Evolutionary conservation across 2,329 filamentous ascomycete genomes (phyloP).

Genomic region (Penicillium sp.): DNA sequence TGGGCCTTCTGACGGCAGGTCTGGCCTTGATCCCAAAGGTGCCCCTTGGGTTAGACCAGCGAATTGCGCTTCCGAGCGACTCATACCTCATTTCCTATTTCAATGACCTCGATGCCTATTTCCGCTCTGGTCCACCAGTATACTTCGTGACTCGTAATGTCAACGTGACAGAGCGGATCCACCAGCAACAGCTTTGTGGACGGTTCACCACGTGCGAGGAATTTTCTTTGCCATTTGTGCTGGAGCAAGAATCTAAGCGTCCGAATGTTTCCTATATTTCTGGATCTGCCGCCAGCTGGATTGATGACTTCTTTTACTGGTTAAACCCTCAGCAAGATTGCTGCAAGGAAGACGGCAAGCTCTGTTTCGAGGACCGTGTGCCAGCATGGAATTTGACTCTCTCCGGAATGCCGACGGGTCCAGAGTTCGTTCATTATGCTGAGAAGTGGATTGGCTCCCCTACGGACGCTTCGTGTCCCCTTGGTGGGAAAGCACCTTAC

Average conservation of each 20-base stretch:
- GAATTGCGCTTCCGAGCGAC: slow-evolving; percentile 87
- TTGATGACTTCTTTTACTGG: slow-evolving; percentile 96
- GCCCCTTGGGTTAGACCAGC: slow-evolving; percentile 85
- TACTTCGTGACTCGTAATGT: slow-evolving; percentile 88
- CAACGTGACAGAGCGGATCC: slow-evolving; percentile 70
- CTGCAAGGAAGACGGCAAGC: slow-evolving; percentile 68
- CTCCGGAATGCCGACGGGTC: slow-evolving; percentile 84
- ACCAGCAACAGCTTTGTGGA: slow-evolving; percentile 86
- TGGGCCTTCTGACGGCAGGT: slow-evolving; percentile 82
- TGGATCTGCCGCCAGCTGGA: slow-evolving; percentile 87
- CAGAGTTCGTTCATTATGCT: slow-evolving; percentile 87
- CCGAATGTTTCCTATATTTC: slow-evolving; percentile 84
- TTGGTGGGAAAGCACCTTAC: slow-evolving; percentile 87
- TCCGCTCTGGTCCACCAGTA: slow-evolving; percentile 86
- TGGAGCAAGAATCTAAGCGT: slow-evolving; percentile 92
- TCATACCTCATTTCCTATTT: slow-evolving; percentile 97
- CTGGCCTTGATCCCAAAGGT: slow-evolving; percentile 82
- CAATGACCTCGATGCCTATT: slow-evolving; percentile 90
- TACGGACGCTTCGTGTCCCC: slow-evolving; percentile 78
- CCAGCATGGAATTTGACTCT: slow-evolving; percentile 89
- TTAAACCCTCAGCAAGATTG: slow-evolving; percentile 82
- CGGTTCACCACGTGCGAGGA: slow-evolving; percentile 86
- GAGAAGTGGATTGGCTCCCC: slow-evolving; percentile 78
- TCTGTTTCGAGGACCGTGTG: slow-evolving; percentile 75
- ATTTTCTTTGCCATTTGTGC: slow-evolving; percentile 79